phyloP scores from a whole-genome alignment of 352 stramenopile genomes.

The Globisporangium polare region DNA sequence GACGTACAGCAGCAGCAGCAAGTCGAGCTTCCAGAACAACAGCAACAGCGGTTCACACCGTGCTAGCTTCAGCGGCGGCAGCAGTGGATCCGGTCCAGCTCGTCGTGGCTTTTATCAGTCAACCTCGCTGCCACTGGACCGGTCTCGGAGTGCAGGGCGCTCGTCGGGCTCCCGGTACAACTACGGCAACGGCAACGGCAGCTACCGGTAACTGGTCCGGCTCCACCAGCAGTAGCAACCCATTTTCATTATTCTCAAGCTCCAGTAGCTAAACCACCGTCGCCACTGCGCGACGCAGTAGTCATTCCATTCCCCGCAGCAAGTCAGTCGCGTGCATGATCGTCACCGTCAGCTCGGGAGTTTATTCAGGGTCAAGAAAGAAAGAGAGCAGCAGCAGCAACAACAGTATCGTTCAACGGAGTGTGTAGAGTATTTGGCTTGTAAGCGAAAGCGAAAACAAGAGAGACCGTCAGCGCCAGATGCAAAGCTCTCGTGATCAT shows the following conservation, averaged over 20 bases:
- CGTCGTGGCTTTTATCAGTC: slow-evolving; percentile 45
- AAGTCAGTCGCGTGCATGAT: background rate
- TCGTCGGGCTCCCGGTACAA: slow-evolving; percentile 26
- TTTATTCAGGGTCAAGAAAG: background rate
- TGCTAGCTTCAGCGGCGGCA: slow-evolving; percentile 11
- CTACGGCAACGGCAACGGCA: slow-evolving; percentile 15
- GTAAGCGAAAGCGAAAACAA: slow-evolving; percentile 6
- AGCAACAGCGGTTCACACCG: slow-evolving; percentile 6
- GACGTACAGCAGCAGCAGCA: slow-evolving; percentile 25
- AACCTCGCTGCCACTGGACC: slow-evolving; percentile 47
- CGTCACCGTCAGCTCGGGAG: background rate
- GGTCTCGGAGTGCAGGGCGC: slow-evolving; percentile 42
- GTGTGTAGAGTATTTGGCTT: slow-evolving; percentile 10
- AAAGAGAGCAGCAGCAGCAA: background rate
- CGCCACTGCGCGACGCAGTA: slow-evolving; percentile 3
- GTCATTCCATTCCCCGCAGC: slow-evolving; percentile 2
- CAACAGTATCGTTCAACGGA: slow-evolving; percentile 7
- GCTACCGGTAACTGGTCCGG: slow-evolving; percentile 17
- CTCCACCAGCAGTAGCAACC: background rate
- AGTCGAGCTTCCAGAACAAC: slow-evolving; percentile 41
- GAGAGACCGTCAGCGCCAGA: background rate
- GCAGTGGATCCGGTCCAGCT: slow-evolving; percentile 15
- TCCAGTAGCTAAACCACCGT: slow-evolving; percentile 9
- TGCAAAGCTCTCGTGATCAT: background rate
- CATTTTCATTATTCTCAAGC: slow-evolving; percentile 10